Evolutionary conservation across 2,329 filamentous ascomycete species (phyloP).

Genomic region (Epicoccum nigrum): DNA sequence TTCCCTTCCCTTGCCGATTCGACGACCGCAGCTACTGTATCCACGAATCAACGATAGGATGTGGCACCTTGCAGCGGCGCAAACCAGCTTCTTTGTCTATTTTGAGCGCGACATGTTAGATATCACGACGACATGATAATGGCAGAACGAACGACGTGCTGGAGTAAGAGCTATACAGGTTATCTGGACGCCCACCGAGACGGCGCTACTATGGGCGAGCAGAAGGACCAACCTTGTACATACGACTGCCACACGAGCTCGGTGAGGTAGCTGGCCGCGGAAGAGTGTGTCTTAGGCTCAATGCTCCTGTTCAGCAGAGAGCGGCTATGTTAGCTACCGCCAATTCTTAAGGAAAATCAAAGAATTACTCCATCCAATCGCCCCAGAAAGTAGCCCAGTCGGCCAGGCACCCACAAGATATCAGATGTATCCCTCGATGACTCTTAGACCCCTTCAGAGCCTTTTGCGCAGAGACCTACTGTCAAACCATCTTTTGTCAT

Average conservation of each 20-base stretch:
- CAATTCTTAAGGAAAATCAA: constrained; percentile 17
- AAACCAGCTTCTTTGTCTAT: constrained; percentile 39
- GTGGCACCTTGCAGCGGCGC: constrained; percentile 26
- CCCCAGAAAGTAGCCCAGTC: neutral
- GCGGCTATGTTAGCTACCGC: constrained; percentile 17
- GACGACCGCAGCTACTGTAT: constrained; percentile 19
- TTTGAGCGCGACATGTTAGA: constrained; percentile 43
- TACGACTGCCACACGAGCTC: constrained; percentile 31
- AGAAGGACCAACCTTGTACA: constrained; percentile 40
- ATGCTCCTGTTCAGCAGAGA: constrained; percentile 11
- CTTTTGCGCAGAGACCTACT: neutral
- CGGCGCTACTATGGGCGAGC: constrained; percentile 22
- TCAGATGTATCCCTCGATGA: neutral
- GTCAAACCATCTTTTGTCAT: neutral
- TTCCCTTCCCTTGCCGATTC: constrained; percentile 13
- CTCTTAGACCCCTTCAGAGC: neutral
- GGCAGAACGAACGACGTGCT: constrained; percentile 36
- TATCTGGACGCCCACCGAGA: constrained; percentile 27
- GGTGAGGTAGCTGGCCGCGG: constrained; percentile 18
- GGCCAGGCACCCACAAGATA: neutral
- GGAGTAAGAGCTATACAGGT: constrained; percentile 25
- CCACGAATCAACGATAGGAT: constrained; percentile 15
- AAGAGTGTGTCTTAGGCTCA: constrained; percentile 16
- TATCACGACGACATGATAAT: constrained; percentile 48
- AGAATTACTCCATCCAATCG: constrained; percentile 7